Evolutionary conservation across 1,139 yeast genomes (phyloP), one percentile per base, ranked within the genome.

Genomic region (Geotrichum phurueaensis): DNA sequence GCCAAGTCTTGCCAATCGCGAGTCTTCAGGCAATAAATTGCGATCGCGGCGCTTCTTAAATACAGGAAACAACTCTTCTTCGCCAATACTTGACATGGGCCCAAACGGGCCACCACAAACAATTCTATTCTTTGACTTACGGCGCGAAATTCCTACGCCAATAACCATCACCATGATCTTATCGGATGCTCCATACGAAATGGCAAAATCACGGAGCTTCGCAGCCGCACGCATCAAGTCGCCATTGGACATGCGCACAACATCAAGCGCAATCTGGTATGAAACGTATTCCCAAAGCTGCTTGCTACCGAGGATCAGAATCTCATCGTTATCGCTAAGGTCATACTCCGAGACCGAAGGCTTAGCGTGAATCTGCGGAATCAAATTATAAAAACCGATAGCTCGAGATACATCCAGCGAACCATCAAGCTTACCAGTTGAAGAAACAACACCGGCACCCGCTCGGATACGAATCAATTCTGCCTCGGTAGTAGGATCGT

Each of bases 211-310:
- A 69, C 98, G 83, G 67, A 94, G 78, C 70, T 89, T 90, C 68
- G 91, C 96, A 0, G 99, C 98, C 0, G 98, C 97, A 43, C 85
- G 74, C 86, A 90, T 87, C 3, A 97, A 96, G 67, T 90, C 90
- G 67, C 89, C 90, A 20, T 84, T 84, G 69, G 87, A 91, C 66
- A 87, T 89, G 63, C 97, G 81, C 23, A 92, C 87, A 60, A 94
- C 85, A 73, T 94, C 99, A 51, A 92, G 96, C 0, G 96, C 97
- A 31, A 89, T 81, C 69, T 91, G 96, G 66, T 84, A 85, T 3
- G 92, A 82, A 65, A 95, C 82, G 68, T 80, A 84, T 64, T 91
- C 92, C 97, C 98, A 94, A 59, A 94, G 75, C 60, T 86, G 88
- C 64, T 83, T 84, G 3, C 95, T 86, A 6, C 96, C 98, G 65